Conservation (phyloP, 2,329 filamentous ascomycete genomes). For the Fusarium dimerum region DNA sequence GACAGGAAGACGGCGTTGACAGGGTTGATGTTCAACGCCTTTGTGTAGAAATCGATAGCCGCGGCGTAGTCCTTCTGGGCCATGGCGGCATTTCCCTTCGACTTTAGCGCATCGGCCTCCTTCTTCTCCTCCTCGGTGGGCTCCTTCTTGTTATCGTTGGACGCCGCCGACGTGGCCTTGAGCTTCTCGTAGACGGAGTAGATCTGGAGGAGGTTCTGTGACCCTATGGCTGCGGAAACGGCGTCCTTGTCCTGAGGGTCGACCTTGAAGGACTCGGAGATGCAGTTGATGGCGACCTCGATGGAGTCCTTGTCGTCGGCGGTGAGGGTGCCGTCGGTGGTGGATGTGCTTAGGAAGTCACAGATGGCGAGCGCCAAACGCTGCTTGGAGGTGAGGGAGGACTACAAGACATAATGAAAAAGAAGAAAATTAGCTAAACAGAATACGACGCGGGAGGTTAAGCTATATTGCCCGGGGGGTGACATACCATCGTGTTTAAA, state of each 20-base stretch:
- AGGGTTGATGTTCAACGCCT: slow-evolving; percentile 79
- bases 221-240: slow-evolving; percentile 75
- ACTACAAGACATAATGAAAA: neutral
- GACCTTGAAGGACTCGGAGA: slow-evolving; percentile 92
- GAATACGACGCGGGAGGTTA: no score
- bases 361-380: slow-evolving; percentile 96
- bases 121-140: slow-evolving; percentile 63
- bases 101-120: slow-evolving; percentile 86
- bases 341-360: slow-evolving; percentile 85
- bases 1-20: slow-evolving; percentile 95
- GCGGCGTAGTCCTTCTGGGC: slow-evolving; percentile 82
- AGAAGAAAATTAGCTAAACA: no score
- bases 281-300: slow-evolving; percentile 92
- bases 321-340: slow-evolving; percentile 84
- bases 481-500: slow-evolving; percentile 4
- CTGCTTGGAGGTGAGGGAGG: slow-evolving; percentile 61
- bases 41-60: slow-evolving; percentile 85
- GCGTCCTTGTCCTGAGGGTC: slow-evolving; percentile 77
- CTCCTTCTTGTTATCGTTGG: slow-evolving; percentile 32
- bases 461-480: no score
- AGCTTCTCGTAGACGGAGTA: slow-evolving; percentile 97
- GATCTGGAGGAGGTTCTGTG: slow-evolving; percentile 86
- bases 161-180: slow-evolving; percentile 40
- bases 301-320: slow-evolving; percentile 90
- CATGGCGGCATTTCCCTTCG: slow-evolving; percentile 92